A percentile compares a stretch with the other conserved stretches of the same genome.
Evolutionary conservation across 2,329 filamentous ascomycete genomes (phyloP).

Genomic region (Hypoxylon sp.): DNA sequence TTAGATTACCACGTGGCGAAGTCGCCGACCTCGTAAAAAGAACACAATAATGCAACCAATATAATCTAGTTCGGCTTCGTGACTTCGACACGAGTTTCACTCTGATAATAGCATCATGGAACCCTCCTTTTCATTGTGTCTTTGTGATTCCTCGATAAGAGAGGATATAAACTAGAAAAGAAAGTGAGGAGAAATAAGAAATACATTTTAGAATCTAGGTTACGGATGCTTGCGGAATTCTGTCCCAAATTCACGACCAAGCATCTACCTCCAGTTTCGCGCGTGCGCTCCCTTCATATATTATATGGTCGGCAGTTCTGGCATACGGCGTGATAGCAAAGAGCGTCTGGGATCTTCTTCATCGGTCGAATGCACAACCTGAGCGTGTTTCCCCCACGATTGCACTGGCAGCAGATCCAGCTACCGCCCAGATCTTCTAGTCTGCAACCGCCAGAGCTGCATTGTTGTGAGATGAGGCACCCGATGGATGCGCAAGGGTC

Average conservation of each 20-base stretch:
- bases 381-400: constrained; percentile 62
- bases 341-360: constrained; percentile 63
- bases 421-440: constrained; percentile 64
- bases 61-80: constrained; percentile 36
- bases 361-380: constrained; percentile 63
- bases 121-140: neutral
- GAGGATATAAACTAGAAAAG: constrained; percentile 2
- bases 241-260: neutral
- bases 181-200: neutral
- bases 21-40: constrained; percentile 43
- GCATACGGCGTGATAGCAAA: constrained; percentile 69
- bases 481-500: constrained; percentile 63
- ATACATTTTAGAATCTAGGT: neutral
- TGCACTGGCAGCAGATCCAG: constrained; percentile 68
- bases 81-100: constrained; percentile 33
- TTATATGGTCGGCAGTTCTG: constrained; percentile 59
- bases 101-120: constrained; percentile 10
- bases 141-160: neutral
- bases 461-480: constrained; percentile 63
- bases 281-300: neutral
- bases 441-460: constrained; percentile 64
- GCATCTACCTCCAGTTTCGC: neutral
- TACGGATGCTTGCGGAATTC: neutral
- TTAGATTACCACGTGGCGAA: constrained; percentile 42
- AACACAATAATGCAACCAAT: constrained; percentile 43